phyloP scores from a whole-genome alignment of 1,139 yeast species.

The Hanseniaspora uvarum region DNA sequence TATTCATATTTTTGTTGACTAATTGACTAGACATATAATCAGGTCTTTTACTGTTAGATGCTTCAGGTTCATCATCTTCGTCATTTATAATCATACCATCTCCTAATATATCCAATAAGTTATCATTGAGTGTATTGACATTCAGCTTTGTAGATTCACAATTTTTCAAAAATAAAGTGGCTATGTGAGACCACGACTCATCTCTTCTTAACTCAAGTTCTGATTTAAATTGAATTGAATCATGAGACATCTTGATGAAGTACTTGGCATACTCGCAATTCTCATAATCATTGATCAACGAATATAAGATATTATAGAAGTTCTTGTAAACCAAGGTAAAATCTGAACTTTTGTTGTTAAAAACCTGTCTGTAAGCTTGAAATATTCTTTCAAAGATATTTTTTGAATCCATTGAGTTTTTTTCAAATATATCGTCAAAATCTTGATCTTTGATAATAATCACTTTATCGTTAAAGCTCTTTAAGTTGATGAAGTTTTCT shows the following conservation, averaged over 20 bases:
- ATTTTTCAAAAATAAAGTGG: slow-evolving; percentile 2
- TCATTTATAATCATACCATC: slow-evolving; percentile 2
- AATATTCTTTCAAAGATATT: neutral
- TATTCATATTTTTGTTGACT: neutral
- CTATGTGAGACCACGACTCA: slow-evolving; percentile 24
- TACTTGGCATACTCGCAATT: slow-evolving; percentile 29
- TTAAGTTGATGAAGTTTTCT: neutral
- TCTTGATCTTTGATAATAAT: neutral
- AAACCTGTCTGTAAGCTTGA: neutral
- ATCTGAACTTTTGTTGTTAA: slow-evolving; percentile 21
- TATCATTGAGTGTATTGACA: neutral
- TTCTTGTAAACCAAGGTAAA: slow-evolving; percentile 29
- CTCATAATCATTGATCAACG: slow-evolving; percentile 28
- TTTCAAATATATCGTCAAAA: neutral
- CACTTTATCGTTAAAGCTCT: neutral
- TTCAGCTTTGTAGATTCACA: slow-evolving; percentile 1
- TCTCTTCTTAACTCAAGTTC: slow-evolving; percentile 27
- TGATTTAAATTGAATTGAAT: slow-evolving; percentile 27
- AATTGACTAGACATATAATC: neutral
- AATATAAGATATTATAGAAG: slow-evolving; percentile 29
- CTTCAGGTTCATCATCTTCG: slow-evolving; percentile 1
- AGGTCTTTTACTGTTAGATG: neutral
- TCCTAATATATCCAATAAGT: slow-evolving; percentile 1
- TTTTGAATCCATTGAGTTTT: neutral
- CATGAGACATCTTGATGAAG: slow-evolving; percentile 26